Conservation (phyloP, 129 eudicot genomes). For the Glebionis coronaria region DNA sequence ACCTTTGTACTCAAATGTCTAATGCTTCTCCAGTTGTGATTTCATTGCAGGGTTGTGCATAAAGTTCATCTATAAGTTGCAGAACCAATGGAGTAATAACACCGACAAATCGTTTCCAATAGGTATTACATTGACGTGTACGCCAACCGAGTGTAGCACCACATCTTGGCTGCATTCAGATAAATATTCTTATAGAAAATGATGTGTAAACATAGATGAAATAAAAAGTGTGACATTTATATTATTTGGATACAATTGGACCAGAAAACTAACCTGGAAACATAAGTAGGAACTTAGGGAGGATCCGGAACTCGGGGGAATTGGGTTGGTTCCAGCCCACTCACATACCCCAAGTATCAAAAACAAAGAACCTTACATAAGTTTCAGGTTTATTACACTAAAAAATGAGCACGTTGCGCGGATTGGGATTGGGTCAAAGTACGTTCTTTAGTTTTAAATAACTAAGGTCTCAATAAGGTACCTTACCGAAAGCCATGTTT, state of each 20-base stretch:
- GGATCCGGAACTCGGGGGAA: conserved; percentile 23
- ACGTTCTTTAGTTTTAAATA: too few relatives aligned
- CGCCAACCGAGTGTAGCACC: too few relatives aligned
- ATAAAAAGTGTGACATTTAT: too few relatives aligned
- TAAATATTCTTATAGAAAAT: too few relatives aligned
- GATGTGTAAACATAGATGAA: too few relatives aligned
- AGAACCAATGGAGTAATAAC: conserved; percentile 38
- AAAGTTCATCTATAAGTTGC: conserved; percentile 69
- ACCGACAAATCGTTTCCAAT: conserved; percentile 36
- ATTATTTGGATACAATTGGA: too few relatives aligned
- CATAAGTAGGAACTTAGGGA: too few relatives aligned
- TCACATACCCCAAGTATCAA: conserved; percentile 40
- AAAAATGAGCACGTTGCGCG: too few relatives aligned
- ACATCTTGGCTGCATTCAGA: too few relatives aligned
- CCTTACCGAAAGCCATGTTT: conserved; percentile 46
- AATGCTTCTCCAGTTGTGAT: conserved; percentile 55
- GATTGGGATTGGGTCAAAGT: too few relatives aligned
- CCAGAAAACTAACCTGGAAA: neutral
- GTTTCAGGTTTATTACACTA: too few relatives aligned
- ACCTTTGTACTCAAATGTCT: conserved; percentile 69
- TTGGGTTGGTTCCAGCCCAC: conserved; percentile 42
- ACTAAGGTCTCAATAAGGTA: neutral
- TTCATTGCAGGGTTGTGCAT: conserved; percentile 49
- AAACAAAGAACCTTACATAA: conserved; percentile 4
- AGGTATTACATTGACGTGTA: too few relatives aligned